Conservation (phyloP, 2,329 filamentous ascomycete genomes). For the Aspergillus glaucus region DNA sequence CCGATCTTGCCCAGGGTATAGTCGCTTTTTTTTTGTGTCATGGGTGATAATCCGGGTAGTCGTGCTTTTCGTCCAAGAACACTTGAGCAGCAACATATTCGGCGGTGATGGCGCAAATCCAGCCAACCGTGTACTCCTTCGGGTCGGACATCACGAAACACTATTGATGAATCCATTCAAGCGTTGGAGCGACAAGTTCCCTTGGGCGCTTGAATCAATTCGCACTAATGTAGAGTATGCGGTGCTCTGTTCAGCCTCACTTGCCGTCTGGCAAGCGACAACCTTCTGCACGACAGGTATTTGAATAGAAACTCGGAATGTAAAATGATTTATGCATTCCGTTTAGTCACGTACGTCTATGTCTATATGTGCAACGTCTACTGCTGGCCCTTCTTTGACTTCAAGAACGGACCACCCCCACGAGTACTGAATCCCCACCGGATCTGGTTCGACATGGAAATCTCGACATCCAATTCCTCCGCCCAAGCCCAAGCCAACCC, state of each 20-base stretch:
- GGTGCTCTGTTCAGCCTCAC: no score
- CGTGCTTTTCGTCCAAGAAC: slow-evolving; percentile 37
- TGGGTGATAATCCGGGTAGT: slow-evolving; percentile 7
- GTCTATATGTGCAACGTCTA: background rate
- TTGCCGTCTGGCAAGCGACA: no score
- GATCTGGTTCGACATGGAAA: slow-evolving; percentile 68
- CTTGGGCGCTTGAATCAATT: no score
- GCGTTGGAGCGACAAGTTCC: no score
- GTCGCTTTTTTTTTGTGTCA: slow-evolving; percentile 19
- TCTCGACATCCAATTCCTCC: slow-evolving; percentile 62
- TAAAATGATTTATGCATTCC: no score
- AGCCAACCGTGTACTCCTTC: slow-evolving; percentile 34
- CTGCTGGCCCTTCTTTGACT: background rate
- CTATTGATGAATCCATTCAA: no score
- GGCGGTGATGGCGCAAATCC: slow-evolving; percentile 36
- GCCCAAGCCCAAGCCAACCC: slow-evolving; percentile 69
- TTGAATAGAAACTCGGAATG: no score
- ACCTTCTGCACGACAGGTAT: no score
- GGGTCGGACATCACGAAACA: background rate
- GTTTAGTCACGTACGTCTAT: background rate
- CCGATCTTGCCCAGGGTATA: slow-evolving; percentile 23
- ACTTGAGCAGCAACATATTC: slow-evolving; percentile 34
- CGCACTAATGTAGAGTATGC: no score
- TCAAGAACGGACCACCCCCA: background rate
- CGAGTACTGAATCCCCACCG: slow-evolving; percentile 47